Evolutionary conservation across 2,329 filamentous ascomycete genomes (phyloP).

Genomic region (Epichloe amarillans): DNA sequence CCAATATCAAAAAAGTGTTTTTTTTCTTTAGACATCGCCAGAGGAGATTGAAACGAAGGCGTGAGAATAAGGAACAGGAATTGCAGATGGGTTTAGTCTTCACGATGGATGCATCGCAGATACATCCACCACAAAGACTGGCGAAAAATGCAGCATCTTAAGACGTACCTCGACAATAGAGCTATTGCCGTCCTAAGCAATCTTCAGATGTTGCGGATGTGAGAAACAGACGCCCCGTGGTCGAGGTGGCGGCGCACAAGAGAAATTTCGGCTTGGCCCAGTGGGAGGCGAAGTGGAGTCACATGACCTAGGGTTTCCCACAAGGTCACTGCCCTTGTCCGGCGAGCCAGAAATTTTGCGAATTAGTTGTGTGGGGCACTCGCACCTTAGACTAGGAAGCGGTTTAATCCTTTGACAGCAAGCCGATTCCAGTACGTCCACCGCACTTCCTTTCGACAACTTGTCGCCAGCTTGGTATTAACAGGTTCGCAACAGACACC

Average conservation of each 20-base stretch:
- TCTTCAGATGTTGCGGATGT: slow-evolving; percentile 38
- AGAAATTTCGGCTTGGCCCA: slow-evolving; percentile 14
- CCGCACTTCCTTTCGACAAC: slow-evolving; percentile 12
- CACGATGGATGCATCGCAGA: slow-evolving; percentile 18
- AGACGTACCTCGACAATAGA: slow-evolving; percentile 51
- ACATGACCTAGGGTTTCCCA: slow-evolving; percentile 16
- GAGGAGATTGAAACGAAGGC: slow-evolving; percentile 8
- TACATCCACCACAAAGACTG: slow-evolving; percentile 15
- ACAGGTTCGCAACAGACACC: slow-evolving; percentile 32
- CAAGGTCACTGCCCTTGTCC: slow-evolving; percentile 10
- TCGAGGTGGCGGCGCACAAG: slow-evolving; percentile 17
- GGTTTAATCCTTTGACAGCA: not conserved
- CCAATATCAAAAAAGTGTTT: not conserved
- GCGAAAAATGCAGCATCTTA: slow-evolving; percentile 31
- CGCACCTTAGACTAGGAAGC: slow-evolving; percentile 6
- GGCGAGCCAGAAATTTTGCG: slow-evolving; percentile 3
- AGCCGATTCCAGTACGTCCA: not conserved
- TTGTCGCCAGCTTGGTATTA: slow-evolving; percentile 17
- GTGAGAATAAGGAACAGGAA: slow-evolving; percentile 3
- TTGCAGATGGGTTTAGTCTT: slow-evolving; percentile 12
- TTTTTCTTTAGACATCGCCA: not conserved
- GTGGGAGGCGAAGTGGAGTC: slow-evolving; percentile 7
- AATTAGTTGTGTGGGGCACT: slow-evolving; percentile 6
- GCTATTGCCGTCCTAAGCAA: slow-evolving; percentile 50
- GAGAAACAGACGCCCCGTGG: slow-evolving; percentile 10